phyloP scores from a whole-genome alignment of 2,329 filamentous ascomycete genomes.

The Colletotrichum sp. region DNA sequence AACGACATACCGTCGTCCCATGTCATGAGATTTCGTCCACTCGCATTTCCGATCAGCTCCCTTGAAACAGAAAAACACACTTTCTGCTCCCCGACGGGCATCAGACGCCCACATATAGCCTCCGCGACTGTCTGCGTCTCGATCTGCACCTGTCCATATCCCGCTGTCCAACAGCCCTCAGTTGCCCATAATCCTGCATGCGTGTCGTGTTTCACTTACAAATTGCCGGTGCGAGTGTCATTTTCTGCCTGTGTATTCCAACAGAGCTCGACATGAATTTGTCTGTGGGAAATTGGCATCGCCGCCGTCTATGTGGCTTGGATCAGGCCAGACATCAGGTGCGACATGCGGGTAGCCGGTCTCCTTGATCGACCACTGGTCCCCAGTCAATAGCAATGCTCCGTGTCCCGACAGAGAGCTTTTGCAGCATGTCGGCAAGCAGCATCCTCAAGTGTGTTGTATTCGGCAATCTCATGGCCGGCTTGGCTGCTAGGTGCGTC shows the following conservation, averaged over 20 bases:
- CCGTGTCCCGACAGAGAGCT: background rate
- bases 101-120: background rate
- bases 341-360: background rate
- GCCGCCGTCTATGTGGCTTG: background rate
- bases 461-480: background rate
- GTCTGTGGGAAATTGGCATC: background rate
- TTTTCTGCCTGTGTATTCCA: background rate
- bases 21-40: background rate
- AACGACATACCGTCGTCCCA: conserved; percentile 6
- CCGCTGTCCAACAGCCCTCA: background rate
- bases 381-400: background rate
- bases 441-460: background rate
- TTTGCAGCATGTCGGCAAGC: background rate
- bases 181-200: background rate
- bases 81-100: background rate
- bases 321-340: background rate
- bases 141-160: background rate
- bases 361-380: background rate
- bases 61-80: conserved; percentile 5
- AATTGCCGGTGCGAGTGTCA: background rate
- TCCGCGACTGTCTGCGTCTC: conserved; percentile 2
- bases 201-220: background rate
- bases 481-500: background rate
- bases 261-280: background rate
- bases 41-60: background rate